phyloP scores from a whole-genome alignment of 805 yeast species.

The Geotrichum ghanense region DNA sequence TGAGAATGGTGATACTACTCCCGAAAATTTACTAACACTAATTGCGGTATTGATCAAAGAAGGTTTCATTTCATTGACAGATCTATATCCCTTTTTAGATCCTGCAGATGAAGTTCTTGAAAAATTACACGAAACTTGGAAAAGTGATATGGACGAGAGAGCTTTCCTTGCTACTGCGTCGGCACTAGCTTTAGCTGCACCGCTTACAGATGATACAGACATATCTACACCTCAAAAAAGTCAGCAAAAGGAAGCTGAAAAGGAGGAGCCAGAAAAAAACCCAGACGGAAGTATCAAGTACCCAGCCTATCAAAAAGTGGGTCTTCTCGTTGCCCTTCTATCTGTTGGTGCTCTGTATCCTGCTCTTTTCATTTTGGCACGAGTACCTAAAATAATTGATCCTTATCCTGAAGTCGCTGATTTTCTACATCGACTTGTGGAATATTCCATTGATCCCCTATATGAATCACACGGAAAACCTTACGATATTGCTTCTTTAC shows the following conservation, averaged over 20 bases:
- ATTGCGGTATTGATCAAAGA: constrained; percentile 50
- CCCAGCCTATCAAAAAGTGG: constrained; percentile 28
- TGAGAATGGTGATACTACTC: constrained; percentile 19
- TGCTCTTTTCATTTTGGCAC: constrained; percentile 43
- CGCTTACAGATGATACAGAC: constrained; percentile 46
- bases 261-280: background rate
- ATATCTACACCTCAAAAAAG: constrained; percentile 6
- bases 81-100: constrained; percentile 42
- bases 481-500: constrained; percentile 3
- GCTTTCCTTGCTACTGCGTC: constrained; percentile 55
- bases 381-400: constrained; percentile 49
- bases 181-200: constrained; percentile 83
- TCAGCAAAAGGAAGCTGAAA: constrained; percentile 3
- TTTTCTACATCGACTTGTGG: constrained; percentile 39
- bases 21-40: constrained; percentile 35
- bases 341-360: constrained; percentile 54
- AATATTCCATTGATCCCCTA: constrained; percentile 39
- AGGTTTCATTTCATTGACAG: constrained; percentile 53
- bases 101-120: constrained; percentile 42
- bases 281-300: background rate
- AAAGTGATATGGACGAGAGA: constrained; percentile 39
- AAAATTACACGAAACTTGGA: constrained; percentile 33
- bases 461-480: constrained; percentile 18
- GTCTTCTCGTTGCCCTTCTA: constrained; percentile 42
- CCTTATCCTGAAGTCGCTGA: constrained; percentile 39